phyloP scores from a whole-genome alignment of 2,329 filamentous ascomycete genomes.

The Sordariomycetes sp. region DNA sequence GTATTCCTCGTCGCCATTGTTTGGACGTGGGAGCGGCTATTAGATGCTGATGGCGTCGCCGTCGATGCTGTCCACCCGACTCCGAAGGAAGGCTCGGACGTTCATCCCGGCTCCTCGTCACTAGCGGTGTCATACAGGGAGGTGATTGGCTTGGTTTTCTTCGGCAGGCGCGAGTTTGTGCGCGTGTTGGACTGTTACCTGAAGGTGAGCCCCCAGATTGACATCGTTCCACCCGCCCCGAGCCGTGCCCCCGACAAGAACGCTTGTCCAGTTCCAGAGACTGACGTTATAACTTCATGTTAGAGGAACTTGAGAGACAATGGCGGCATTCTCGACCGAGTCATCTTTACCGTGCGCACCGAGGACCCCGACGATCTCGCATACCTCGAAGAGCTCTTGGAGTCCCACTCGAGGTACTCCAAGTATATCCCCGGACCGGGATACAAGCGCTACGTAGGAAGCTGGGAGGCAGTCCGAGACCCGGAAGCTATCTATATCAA shows the following conservation, averaged over 20 bases:
- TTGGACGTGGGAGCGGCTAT: no score
- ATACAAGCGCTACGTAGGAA: slow-evolving; percentile 1
- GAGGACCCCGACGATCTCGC: slow-evolving; percentile 24
- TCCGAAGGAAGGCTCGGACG: no score
- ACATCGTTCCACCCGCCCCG: slow-evolving; percentile 2
- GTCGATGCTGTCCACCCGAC: no score
- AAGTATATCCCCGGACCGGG: slow-evolving; percentile 19
- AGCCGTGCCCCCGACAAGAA: no score
- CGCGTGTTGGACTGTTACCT: slow-evolving; percentile 36
- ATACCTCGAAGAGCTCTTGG: slow-evolving; percentile 25
- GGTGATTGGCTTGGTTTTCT: slow-evolving; percentile 35
- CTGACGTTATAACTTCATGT: not conserved
- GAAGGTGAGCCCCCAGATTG: slow-evolving; percentile 15
- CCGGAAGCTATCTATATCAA: slow-evolving; percentile 27
- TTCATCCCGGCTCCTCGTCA: no score
- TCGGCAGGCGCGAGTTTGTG: slow-evolving; percentile 29
- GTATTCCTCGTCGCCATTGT: no score
- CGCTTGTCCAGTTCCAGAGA: not conserved
- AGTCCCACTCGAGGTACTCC: slow-evolving; percentile 24
- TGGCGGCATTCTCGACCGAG: slow-evolving; percentile 30
- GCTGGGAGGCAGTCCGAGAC: slow-evolving; percentile 2
- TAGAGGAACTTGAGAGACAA: slow-evolving; percentile 31
- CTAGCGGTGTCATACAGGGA: slow-evolving; percentile 3
- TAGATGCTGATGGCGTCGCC: no score
- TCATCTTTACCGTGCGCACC: slow-evolving; percentile 32